Conservation (phyloP, 2,329 filamentous ascomycete genomes). For the Alternaria gansuensis region DNA sequence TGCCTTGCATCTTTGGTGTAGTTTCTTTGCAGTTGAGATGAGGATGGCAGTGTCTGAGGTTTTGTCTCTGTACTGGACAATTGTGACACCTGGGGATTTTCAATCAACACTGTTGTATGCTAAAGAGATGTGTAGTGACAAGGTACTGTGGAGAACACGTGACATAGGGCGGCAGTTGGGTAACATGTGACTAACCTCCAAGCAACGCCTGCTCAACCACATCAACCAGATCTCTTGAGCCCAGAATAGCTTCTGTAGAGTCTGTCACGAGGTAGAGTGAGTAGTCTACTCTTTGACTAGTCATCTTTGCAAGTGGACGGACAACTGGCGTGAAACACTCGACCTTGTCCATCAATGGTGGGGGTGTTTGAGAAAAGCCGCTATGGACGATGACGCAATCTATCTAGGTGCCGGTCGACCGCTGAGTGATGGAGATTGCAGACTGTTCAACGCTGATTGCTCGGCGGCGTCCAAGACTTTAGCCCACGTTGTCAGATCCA, state of each 20-base stretch:
- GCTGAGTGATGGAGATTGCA: neutral
- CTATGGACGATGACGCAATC: constrained; percentile 15
- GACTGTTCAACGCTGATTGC: constrained; percentile 2
- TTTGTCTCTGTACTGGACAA: constrained; percentile 94
- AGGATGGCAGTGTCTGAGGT: constrained; percentile 75
- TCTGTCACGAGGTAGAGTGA: constrained; percentile 92
- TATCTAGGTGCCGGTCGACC: constrained; percentile 3
- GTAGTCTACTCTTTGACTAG: constrained; percentile 68
- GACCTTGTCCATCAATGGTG: neutral
- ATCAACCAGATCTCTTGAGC: constrained; percentile 70
- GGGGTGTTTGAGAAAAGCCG: constrained; percentile 2
- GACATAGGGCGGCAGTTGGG: neutral
- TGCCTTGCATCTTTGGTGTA: constrained; percentile 75
- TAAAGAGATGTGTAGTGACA: neutral
- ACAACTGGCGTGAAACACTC: constrained; percentile 4
- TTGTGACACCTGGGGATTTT: constrained; percentile 66
- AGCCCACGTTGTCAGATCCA: neutral
- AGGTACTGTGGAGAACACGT: neutral
- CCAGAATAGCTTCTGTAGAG: constrained; percentile 85
- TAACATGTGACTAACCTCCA: constrained; percentile 65
- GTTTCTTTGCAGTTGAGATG: constrained; percentile 72
- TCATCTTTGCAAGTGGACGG: constrained; percentile 40
- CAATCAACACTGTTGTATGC: neutral
- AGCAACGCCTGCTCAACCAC: constrained; percentile 79
- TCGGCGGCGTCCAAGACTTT: neutral